Evolutionary conservation across 345 rosid species (phyloP).

Genomic region (Brassica cretica): DNA sequence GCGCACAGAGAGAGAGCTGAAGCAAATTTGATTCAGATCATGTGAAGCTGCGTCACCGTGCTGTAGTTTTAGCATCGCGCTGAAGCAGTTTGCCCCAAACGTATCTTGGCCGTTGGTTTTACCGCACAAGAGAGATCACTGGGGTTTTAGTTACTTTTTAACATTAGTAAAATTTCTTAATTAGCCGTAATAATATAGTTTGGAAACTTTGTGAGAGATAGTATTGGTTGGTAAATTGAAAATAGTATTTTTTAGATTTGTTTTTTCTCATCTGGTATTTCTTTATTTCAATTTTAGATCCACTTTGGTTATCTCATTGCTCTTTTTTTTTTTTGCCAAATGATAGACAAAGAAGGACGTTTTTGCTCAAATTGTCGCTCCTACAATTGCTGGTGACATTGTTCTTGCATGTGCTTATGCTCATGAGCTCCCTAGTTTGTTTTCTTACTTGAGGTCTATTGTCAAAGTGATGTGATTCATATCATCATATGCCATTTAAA

Average conservation of each 20-base stretch:
- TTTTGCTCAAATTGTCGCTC: constrained; percentile 1
- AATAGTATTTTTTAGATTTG: neutral
- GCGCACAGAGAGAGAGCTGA: neutral
- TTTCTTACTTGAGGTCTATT: constrained; percentile 13
- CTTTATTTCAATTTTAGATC: neutral
- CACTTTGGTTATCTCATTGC: neutral
- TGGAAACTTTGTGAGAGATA: neutral
- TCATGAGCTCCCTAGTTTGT: constrained; percentile 25
- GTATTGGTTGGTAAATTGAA: neutral
- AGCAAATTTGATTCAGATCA: neutral
- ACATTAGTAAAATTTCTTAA: neutral
- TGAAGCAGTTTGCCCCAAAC: neutral
- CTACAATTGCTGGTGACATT: constrained; percentile 21
- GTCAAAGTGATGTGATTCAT: neutral
- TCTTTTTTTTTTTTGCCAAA: neutral
- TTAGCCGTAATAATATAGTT: neutral
- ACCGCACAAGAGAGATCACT: too few species aligned
- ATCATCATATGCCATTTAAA: neutral
- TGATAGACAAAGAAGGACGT: constrained; percentile 18
- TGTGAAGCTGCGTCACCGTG: neutral
- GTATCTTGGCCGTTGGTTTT: constrained; percentile 41
- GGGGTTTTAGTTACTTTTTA: too few species aligned
- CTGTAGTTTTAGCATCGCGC: neutral
- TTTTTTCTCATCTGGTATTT: neutral
- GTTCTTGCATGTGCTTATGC: constrained; percentile 31